Evolutionary conservation across 2,329 filamentous ascomycete genomes (phyloP), one percentile per base, ranked within the genome.

Genomic region (Grosmannia huntii): DNA sequence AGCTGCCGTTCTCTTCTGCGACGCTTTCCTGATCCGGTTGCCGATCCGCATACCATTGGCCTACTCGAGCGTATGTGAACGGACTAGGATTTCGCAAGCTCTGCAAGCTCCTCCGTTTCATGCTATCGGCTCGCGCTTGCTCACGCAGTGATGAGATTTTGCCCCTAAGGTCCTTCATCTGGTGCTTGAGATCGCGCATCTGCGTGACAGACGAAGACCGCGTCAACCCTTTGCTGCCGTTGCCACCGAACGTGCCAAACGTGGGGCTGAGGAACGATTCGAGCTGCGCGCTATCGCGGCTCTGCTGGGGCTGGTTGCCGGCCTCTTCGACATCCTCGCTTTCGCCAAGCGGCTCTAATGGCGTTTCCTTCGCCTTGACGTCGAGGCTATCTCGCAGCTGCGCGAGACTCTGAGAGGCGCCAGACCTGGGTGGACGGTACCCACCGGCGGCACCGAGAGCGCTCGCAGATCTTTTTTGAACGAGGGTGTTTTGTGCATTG

Each of bases 121-220:
- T 70, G 64, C 81, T 90, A 64, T 95, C 90, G 59, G 87, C 87
- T 23, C 87, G 82, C 0, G 89, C 87, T 65, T 89, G 85, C 62
- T 90, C 84, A 64, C 88, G 86, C 49, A 96, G 71, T 19, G 77
- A 86, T 1, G 89, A 91, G 41, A 96, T 90, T 66, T 90, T 89
- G 60, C 87, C 89, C 67, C 90, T 91, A 53, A 96, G 76, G 57
- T 87, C 89, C 58, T 87, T 84, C 81, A 96, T 89, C 68, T 95
- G 90, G 63, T 90, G 86, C 60, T 89, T 89, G 50, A 96, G 75
- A 56, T 81, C 80, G 10, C 85, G 83, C 66, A 89, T 83, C 66
- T 88, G 85, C 16, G 85, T 79, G n/a, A 83, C 83, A 0, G 89
- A 92, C 16, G 83, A 77, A 3, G 87, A 85, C 21, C 88, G 79